These are phyloP conservation scores for Pseudogymnoascus sp. DNA, from an alignment of 2,329 filamentous ascomycete genomes.

Conservation along the genomic window DNA sequence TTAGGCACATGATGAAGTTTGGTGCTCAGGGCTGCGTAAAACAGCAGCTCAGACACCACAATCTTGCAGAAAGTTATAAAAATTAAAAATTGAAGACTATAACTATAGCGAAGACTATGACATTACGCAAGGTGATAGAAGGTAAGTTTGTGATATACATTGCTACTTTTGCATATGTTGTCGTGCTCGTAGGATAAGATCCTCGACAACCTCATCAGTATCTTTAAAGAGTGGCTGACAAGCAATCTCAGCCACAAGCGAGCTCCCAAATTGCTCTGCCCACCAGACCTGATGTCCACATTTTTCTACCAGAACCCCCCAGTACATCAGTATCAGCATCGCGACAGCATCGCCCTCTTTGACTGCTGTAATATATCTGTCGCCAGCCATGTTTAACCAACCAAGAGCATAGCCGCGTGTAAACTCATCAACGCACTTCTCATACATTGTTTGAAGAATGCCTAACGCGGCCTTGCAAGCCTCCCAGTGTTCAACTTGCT, in stretches of 20 bases:
- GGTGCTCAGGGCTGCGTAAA: too few relatives aligned
- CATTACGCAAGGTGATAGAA: not conserved
- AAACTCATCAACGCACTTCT: conserved; percentile 14
- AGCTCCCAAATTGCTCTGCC: conserved; percentile 15
- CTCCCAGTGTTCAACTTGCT: conserved; percentile 13
- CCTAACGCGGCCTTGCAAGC: conserved; percentile 15
- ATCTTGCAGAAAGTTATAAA: too few relatives aligned
- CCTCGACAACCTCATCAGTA: not conserved
- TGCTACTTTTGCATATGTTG: not conserved
- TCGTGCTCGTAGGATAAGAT: not conserved
- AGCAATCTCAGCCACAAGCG: conserved; percentile 16
- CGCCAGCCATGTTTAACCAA: conserved; percentile 18
- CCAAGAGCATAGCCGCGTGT: conserved; percentile 15
- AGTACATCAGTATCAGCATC: conserved; percentile 18
- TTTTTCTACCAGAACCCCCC: conserved; percentile 17
- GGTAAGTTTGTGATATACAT: too few relatives aligned
- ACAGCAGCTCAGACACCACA: too few relatives aligned
- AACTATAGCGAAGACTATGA: not conserved
- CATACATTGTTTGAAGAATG: conserved; percentile 13
- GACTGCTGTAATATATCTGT: conserved; percentile 15
- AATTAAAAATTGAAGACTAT: not conserved
- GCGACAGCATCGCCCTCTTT: conserved; percentile 14
- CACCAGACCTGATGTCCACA: conserved; percentile 16
- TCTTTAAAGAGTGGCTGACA: not conserved
- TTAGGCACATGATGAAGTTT: too few relatives aligned